Percentiles rank a stretch among this genome's conserved stretches.
phyloP scores from a whole-genome alignment of 208 protist species.

The Balamuthia mandrillaris region DNA sequence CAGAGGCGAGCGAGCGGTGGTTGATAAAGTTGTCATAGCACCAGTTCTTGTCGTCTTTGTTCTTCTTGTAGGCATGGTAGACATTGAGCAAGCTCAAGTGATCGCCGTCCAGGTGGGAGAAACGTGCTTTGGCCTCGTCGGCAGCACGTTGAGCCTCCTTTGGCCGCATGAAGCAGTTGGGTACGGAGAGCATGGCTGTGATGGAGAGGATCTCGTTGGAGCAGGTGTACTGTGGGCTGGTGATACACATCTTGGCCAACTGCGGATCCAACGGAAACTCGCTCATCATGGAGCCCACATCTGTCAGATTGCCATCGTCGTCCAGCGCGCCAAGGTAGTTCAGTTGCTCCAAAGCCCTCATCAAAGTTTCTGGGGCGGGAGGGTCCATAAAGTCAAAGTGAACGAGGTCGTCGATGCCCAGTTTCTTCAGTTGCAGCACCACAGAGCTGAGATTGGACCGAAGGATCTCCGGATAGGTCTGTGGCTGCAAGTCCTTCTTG shows the following conservation, averaged over 20 bases:
- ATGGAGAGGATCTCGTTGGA: constrained; percentile 78
- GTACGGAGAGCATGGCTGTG: constrained; percentile 78
- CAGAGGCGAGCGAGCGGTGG: constrained; percentile 73
- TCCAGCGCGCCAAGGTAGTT: constrained; percentile 97
- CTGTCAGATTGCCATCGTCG: constrained; percentile 92
- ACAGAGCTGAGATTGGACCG: constrained; percentile 77
- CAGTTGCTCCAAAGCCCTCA: constrained; percentile 90
- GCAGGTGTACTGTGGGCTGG: constrained; percentile 62
- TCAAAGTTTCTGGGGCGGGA: constrained; percentile 84
- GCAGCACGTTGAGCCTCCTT: constrained; percentile 80
- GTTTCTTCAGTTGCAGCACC: constrained; percentile 90
- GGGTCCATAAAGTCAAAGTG: constrained; percentile 95
- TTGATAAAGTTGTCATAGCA: constrained; percentile 87
- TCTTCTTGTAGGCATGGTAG: constrained; percentile 79
- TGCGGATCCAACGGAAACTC: constrained; percentile 98
- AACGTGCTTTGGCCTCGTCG: constrained; percentile 76
- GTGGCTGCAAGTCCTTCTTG: constrained; percentile 75
- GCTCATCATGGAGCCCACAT: constrained; percentile 92
- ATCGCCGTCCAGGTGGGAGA: constrained; percentile 78
- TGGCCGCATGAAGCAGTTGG: constrained; percentile 91
- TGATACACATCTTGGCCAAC: constrained; percentile 84
- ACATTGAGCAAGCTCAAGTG: constrained; percentile 88
- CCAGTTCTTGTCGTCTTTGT: constrained; percentile 60
- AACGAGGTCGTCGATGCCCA: constrained; percentile 88
- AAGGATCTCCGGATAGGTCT: constrained; percentile 85